Base-by-base conservation (phyloP, 2,329 filamentous ascomycete genomes). In the Cadophora luteo-olivacea region DNA sequence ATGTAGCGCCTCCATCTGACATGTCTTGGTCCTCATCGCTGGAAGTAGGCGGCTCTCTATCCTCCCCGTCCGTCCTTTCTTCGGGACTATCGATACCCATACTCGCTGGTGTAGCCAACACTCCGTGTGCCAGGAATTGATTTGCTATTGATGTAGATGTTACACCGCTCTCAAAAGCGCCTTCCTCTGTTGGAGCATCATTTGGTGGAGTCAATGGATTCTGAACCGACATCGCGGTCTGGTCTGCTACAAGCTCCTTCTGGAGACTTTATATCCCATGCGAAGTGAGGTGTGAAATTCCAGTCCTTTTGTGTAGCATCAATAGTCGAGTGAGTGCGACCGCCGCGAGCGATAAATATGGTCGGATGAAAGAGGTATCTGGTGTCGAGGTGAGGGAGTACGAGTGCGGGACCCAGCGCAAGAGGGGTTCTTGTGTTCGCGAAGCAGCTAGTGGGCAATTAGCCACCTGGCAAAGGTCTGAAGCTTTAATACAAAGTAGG, bases 1-100 rank as follows among this genome's bases (percentile, higher is more conserved):
- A 69, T 33, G 66, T 62, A 29, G 64, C 75, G 25, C 75, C 75
- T 55, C 73, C 74, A 51, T 77, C 75, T 14, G 74, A 74, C 75
- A 77, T 77, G 52, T 77, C 74, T 65, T 72, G 72, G 63, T 77
- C 75, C 58, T 75, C 74, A 52, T 77, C 74, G 41, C 57, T 66
- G 54, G 66, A 58, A n/a, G 69, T 61, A 9, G 60, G 62, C 8
- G 58, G 48, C 1, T 69, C 69, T 41, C 62, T 62, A n/a, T 68
- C 61, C 19, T 70, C 72, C 48, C 63, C 52, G 22, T 68, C 67
- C n/a, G 67, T 48, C 58, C 66, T 68, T 7, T 70, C 70, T 52
- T 69, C 65, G 25, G 33, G 32, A 24, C 51, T 60, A 22, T 70
- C 70, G 22, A 69, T 52, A 32, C 64, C 71, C 66, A 71, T 71